These are phyloP conservation scores for Apiotrichum brassicae DNA, from an alignment of 1,284 basidiomycete genomes.

Conservation along the genomic window DNA sequence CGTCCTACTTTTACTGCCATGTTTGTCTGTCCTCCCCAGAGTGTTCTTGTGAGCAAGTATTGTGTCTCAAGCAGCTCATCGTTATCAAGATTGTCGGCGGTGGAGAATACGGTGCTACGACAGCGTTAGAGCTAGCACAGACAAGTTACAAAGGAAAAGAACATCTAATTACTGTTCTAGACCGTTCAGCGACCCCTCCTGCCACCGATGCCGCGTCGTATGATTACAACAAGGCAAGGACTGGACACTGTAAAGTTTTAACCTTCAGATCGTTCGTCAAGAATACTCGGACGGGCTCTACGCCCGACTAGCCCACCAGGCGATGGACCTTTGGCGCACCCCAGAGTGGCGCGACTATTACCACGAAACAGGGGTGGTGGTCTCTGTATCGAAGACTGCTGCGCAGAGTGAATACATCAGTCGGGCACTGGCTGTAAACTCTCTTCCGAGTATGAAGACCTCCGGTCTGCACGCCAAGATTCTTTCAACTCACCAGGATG, in stretches of 20 bases:
- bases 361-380: constrained; percentile 56
- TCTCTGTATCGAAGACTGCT: constrained; percentile 1
- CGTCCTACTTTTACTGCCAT: constrained; percentile 4
- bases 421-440: constrained; percentile 12
- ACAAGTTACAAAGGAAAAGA: constrained; percentile 10
- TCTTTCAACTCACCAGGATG: constrained; percentile 7
- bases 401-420: constrained; percentile 8
- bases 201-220: constrained; percentile 17
- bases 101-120: constrained; percentile 18
- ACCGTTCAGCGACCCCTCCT: constrained; percentile 12
- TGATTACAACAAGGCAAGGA: constrained; percentile 32
- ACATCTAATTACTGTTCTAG: constrained; percentile 16
- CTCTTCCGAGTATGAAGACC: constrained; percentile 15
- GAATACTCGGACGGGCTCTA: constrained; percentile 24
- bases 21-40: background rate
- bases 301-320: constrained; percentile 20
- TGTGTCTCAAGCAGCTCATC: background rate
- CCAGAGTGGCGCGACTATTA: constrained; percentile 62
- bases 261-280: constrained; percentile 24
- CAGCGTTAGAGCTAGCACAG: constrained; percentile 14
- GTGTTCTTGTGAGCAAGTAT: background rate
- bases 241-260: background rate
- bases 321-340: constrained; percentile 27
- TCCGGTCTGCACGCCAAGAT: constrained; percentile 10
- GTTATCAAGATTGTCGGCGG: no score